Conservation (phyloP, 805 yeast species). For the Candida vartiovaarae region DNA sequence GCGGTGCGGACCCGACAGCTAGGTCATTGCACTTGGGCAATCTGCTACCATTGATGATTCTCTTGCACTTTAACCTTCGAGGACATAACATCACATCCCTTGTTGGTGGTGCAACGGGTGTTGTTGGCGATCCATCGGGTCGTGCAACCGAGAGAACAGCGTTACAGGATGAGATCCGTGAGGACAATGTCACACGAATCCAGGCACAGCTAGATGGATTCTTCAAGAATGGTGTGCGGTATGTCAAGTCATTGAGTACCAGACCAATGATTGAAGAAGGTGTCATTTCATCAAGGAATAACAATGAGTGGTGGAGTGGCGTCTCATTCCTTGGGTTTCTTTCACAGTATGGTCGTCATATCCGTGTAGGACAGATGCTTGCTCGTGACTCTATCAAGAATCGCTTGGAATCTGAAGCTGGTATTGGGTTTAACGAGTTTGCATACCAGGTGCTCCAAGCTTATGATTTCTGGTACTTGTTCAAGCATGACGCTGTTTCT, state of each 20-base stretch:
- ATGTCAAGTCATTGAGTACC: constrained; percentile 37
- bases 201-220: constrained; percentile 55
- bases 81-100: constrained; percentile 83
- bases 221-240: constrained; percentile 51
- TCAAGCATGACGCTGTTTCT: constrained; percentile 47
- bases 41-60: constrained; percentile 75
- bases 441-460: constrained; percentile 92
- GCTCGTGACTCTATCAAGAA: constrained; percentile 82
- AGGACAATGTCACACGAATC: constrained; percentile 52
- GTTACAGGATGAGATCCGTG: constrained; percentile 46
- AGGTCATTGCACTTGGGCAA: constrained; percentile 86
- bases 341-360: constrained; percentile 65
- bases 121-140: constrained; percentile 96
- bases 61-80: constrained; percentile 74
- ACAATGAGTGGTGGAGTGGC: constrained; percentile 80
- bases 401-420: constrained; percentile 59
- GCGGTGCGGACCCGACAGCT: constrained; percentile 98
- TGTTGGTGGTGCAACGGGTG: constrained; percentile 94
- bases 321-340: constrained; percentile 73
- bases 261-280: constrained; percentile 34
- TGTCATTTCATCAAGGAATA: constrained; percentile 44
- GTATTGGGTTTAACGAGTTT: constrained; percentile 91
- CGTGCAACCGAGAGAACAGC: constrained; percentile 64
- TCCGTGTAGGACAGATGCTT: constrained; percentile 81
- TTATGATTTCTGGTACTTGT: constrained; percentile 82